Conservation (phyloP, 2,329 filamentous ascomycete genomes). For the Fusarium pseudoanthophilum region DNA sequence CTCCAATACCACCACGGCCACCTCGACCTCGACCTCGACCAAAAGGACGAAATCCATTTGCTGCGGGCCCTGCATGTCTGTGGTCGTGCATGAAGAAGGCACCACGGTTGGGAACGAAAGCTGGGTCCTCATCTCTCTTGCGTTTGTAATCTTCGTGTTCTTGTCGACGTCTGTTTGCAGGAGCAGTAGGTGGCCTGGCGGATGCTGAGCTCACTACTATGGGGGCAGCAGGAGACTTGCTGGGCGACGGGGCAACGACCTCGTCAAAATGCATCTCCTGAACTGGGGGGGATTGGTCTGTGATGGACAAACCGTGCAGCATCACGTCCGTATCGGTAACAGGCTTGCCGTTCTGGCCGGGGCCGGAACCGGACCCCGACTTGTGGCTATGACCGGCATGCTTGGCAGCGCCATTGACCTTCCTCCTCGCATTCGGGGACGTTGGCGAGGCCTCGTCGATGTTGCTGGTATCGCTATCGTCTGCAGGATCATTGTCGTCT, state of each 20-base stretch:
- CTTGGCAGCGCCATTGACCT: slow-evolving; percentile 56
- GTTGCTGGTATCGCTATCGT: slow-evolving; percentile 73
- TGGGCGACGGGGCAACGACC: slow-evolving; percentile 48
- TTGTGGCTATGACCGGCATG: slow-evolving; percentile 46
- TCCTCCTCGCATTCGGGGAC: slow-evolving; percentile 54
- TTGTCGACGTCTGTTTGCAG: slow-evolving; percentile 77
- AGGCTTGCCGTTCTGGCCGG: slow-evolving; percentile 46
- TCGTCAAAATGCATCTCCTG: slow-evolving; percentile 62
- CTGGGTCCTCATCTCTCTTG: slow-evolving; percentile 87
- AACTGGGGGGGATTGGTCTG: slow-evolving; percentile 54
- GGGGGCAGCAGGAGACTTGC: slow-evolving; percentile 58
- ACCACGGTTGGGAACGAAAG: slow-evolving; percentile 93
- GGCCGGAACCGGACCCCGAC: slow-evolving; percentile 51
- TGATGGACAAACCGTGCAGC: slow-evolving; percentile 64
- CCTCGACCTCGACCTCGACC: slow-evolving; percentile 73
- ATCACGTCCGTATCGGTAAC: slow-evolving; percentile 68
- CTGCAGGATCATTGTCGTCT: slow-evolving; percentile 69
- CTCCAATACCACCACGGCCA: slow-evolving; percentile 68
- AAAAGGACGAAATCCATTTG: slow-evolving; percentile 81
- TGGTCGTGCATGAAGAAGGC: slow-evolving; percentile 98
- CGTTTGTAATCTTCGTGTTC: slow-evolving; percentile 93
- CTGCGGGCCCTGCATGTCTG: slow-evolving; percentile 78
- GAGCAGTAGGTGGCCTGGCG: slow-evolving; percentile 64
- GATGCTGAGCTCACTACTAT: slow-evolving; percentile 66
- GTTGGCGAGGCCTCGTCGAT: slow-evolving; percentile 67